Evolutionary conservation across 345 rosid genomes (phyloP).

Genomic region (Nasturtium officinale): DNA sequence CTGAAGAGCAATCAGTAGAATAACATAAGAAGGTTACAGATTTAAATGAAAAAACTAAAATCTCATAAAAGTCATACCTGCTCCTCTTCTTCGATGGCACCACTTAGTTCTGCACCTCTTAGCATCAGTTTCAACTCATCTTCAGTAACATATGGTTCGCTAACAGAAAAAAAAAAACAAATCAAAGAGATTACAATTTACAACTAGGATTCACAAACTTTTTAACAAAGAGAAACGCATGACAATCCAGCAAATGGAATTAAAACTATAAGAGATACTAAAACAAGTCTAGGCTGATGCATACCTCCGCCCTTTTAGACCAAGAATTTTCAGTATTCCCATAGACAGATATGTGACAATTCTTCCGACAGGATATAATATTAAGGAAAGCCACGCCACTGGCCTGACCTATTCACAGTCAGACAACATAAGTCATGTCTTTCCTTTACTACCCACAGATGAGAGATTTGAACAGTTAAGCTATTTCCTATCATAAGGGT

Average conservation of each 20-base stretch:
- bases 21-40: constrained; percentile 31
- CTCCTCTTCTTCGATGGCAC: constrained; percentile 99
- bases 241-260: constrained; percentile 9
- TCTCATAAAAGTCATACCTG: constrained; percentile 55
- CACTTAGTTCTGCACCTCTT: constrained; percentile 95
- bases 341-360: constrained; percentile 86
- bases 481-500: constrained; percentile 25
- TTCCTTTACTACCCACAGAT: constrained; percentile 9
- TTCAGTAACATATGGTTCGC: constrained; percentile 96
- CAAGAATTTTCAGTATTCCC: constrained; percentile 97
- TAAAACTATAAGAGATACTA: constrained; percentile 3
- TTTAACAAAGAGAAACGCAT: constrained; percentile 29
- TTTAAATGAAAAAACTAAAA: not conserved
- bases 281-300: constrained; percentile 34
- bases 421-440: constrained; percentile 45
- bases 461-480: constrained; percentile 7
- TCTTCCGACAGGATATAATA: constrained; percentile 95
- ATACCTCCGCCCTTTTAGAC: constrained; percentile 94
- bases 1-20: constrained; percentile 48
- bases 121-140: constrained; percentile 96
- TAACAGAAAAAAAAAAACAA: constrained; percentile 34
- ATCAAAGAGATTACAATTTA: not conserved
- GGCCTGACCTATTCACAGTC: constrained; percentile 86
- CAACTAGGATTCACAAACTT: not conserved
- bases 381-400: constrained; percentile 98